Percentiles rank a stretch among this genome's conserved stretches.
Evolutionary conservation across 345 rosid genomes (phyloP).

Genomic region (Eucalyptus sp.): DNA sequence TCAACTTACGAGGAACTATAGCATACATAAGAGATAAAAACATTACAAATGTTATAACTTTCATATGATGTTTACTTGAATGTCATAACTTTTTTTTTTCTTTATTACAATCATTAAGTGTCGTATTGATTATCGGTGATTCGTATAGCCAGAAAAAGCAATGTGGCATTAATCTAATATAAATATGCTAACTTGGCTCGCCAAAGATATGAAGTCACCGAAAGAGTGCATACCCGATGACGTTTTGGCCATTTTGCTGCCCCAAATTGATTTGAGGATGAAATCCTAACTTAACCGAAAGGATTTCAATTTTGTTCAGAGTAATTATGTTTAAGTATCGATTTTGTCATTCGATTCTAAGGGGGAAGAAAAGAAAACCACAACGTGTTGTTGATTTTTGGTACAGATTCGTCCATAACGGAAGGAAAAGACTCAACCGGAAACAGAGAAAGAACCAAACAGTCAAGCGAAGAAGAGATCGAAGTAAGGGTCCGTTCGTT

Average conservation of each 20-base stretch:
- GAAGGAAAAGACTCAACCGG: neutral
- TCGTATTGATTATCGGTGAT: too few species aligned
- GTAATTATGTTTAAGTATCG: neutral
- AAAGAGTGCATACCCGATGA: neutral
- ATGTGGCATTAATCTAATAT: neutral
- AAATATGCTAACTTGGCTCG: neutral
- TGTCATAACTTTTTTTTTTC: too few species aligned
- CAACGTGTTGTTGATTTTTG: neutral
- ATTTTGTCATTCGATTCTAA: neutral
- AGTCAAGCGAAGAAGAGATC: neutral
- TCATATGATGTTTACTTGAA: fast-evolving
- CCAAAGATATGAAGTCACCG: neutral
- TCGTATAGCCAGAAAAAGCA: neutral
- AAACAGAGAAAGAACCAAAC: neutral
- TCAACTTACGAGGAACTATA: neutral
- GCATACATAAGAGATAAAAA: neutral
- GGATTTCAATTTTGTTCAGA: neutral
- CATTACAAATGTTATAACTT: too few species aligned
- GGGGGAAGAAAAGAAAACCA: neutral
- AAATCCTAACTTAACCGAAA: neutral
- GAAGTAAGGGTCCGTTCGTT: too few species aligned
- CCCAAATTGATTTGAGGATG: neutral
- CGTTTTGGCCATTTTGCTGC: neutral
- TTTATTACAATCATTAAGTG: too few species aligned
- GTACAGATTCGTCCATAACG: neutral